phyloP scores from a whole-genome alignment of 2,329 filamentous ascomycete genomes.

The Fusarium anthophilum region DNA sequence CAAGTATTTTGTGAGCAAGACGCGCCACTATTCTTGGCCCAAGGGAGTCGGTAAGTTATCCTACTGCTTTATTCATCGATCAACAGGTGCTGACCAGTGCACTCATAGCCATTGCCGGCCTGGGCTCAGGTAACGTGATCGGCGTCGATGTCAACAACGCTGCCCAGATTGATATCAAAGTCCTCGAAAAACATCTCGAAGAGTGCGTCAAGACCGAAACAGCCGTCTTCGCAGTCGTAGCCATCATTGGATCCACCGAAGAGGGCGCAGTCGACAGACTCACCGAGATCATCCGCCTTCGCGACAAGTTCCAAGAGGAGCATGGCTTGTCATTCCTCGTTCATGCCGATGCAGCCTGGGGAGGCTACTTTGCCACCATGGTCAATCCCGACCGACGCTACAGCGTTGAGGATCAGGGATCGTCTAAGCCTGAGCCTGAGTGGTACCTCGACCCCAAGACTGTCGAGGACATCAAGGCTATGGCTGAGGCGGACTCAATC shows the following conservation, averaged over 20 bases:
- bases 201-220: constrained; percentile 43
- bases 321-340: constrained; percentile 56
- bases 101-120: constrained; percentile 51
- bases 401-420: background rate
- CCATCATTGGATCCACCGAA: constrained; percentile 58
- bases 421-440: constrained; percentile 45
- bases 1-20: constrained; percentile 52
- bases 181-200: constrained; percentile 47
- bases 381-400: constrained; percentile 46
- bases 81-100: rapidly evolving
- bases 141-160: constrained; percentile 52
- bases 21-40: constrained; percentile 60
- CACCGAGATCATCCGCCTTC: constrained; percentile 49
- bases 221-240: constrained; percentile 55
- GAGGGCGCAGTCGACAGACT: constrained; percentile 58
- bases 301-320: constrained; percentile 51
- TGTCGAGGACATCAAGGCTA: constrained; percentile 50
- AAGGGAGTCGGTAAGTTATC: constrained; percentile 54
- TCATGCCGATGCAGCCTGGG: constrained; percentile 60
- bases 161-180: constrained; percentile 50
- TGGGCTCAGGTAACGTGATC: constrained; percentile 55
- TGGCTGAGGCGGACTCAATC: constrained; percentile 54
- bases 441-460: constrained; percentile 48
- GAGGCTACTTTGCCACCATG: constrained; percentile 60
- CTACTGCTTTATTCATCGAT: rapidly evolving